phyloP scores from a whole-genome alignment of 116 monocot genomes.

The Papilionanthe hybrid region DNA sequence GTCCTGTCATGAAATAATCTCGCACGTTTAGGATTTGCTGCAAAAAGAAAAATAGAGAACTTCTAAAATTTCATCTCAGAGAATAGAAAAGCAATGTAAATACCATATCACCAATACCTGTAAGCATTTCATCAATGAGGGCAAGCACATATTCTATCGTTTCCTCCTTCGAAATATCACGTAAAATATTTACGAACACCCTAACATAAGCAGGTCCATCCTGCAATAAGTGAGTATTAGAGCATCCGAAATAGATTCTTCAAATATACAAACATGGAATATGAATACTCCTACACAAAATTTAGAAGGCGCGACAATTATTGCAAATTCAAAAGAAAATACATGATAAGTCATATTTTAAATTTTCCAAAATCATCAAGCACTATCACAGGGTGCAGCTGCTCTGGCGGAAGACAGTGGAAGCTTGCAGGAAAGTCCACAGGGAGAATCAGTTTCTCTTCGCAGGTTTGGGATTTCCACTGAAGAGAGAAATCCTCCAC shows the following conservation, averaged over 20 bases:
- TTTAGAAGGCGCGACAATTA: background rate
- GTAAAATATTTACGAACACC: slow-evolving; percentile 79
- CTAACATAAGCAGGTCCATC: slow-evolving; percentile 79
- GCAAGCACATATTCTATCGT: slow-evolving; percentile 94
- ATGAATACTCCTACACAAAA: background rate
- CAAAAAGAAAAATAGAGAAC: slow-evolving; percentile 14
- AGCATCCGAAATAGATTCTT: background rate
- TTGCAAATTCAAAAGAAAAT: background rate
- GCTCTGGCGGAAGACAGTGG: too few species aligned
- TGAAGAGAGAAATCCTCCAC: too few species aligned
- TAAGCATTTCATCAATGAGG: slow-evolving; percentile 90
- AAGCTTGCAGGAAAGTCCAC: too few species aligned
- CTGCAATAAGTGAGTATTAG: slow-evolving; percentile 24
- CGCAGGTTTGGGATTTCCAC: too few species aligned
- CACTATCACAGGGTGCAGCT: background rate
- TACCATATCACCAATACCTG: slow-evolving; percentile 33
- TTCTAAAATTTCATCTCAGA: background rate
- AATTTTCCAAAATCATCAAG: background rate
- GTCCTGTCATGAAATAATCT: slow-evolving; percentile 87
- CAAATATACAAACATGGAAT: background rate
- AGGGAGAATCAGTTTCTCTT: too few species aligned
- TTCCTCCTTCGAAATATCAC: slow-evolving; percentile 82
- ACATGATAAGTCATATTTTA: background rate
- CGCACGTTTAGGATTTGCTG: slow-evolving; percentile 90
- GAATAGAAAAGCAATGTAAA: background rate